Percentiles rank a stretch among this genome's conserved stretches.
Evolutionary conservation across 176 grass and related monocot genomes (phyloP).

Genomic region (Themeda triandra): DNA sequence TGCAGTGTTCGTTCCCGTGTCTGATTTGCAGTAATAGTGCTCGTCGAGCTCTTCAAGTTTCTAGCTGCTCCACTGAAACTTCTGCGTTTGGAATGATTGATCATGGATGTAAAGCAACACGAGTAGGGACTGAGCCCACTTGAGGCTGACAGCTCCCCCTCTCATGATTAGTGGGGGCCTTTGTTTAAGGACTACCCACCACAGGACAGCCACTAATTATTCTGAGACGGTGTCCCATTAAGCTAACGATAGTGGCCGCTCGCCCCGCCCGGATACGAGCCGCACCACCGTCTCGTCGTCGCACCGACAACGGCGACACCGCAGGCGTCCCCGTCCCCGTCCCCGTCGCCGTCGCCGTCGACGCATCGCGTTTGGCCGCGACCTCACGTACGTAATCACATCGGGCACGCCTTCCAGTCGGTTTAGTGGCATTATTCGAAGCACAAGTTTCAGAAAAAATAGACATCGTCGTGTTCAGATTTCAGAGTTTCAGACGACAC

Average conservation of each 20-base stretch:
- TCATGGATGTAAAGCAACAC: background rate
- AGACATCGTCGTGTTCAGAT: background rate
- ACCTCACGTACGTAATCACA: constrained; percentile 20
- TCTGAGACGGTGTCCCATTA: background rate
- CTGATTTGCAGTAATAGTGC: too few relatives aligned
- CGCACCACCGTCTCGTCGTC: background rate
- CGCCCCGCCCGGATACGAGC: background rate
- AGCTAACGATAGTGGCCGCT: background rate
- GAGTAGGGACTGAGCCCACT: background rate
- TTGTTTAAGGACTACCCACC: background rate
- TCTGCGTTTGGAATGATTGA: too few relatives aligned
- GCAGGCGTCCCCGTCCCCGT: background rate
- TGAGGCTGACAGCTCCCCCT: constrained; percentile 27
- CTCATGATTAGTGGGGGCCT: constrained; percentile 3
- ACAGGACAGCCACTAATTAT: background rate
- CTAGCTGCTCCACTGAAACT: too few relatives aligned
- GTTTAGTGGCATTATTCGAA: background rate
- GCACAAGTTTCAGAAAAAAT: background rate
- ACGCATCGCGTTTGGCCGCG: background rate
- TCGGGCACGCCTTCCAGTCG: background rate
- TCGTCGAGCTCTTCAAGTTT: too few relatives aligned
- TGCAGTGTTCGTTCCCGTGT: too few relatives aligned
- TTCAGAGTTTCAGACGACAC: constrained; percentile 19
- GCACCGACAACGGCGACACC: constrained; percentile 31
- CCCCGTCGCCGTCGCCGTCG: background rate